Conservation (phyloP, 371 early-diverging fungal species). For the Mortierella sp. region DNA sequence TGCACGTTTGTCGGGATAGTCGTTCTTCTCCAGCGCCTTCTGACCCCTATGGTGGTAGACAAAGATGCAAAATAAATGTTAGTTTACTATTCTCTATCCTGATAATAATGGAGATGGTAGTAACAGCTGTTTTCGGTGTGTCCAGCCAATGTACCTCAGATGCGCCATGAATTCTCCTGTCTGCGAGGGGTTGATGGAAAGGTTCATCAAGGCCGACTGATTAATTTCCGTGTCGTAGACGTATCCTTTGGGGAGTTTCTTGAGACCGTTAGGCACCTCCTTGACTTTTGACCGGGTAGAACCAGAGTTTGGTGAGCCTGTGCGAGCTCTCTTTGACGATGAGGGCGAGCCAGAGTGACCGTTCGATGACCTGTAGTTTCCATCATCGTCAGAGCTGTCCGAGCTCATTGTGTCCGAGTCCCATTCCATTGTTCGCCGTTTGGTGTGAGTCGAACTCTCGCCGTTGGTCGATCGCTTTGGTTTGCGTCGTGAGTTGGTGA, state of each 20-base stretch:
- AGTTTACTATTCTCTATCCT: neutral
- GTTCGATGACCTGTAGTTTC: slow-evolving; percentile 6
- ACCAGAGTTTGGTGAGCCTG: slow-evolving; percentile 32
- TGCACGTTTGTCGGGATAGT: slow-evolving; percentile 43
- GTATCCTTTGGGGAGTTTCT: slow-evolving; percentile 50
- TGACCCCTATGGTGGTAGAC: slow-evolving; percentile 16
- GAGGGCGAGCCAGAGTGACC: neutral
- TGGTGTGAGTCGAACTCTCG: slow-evolving; percentile 16
- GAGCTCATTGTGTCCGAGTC: slow-evolving; percentile 42
- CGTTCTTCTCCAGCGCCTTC: slow-evolving; percentile 31
- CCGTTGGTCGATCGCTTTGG: slow-evolving; percentile 13
- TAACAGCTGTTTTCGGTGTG: too few relatives aligned
- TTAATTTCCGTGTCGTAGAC: slow-evolving; percentile 52
- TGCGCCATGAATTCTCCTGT: slow-evolving; percentile 49
- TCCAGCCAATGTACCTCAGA: slow-evolving; percentile 20
- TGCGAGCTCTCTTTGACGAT: slow-evolving; percentile 35
- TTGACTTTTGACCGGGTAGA: slow-evolving; percentile 13
- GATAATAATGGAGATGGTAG: neutral
- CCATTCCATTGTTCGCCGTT: slow-evolving; percentile 22
- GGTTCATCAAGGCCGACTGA: slow-evolving; percentile 44
- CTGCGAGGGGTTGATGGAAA: slow-evolving; percentile 42
- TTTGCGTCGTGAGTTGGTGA: slow-evolving; percentile 25
- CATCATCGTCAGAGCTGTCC: slow-evolving; percentile 41
- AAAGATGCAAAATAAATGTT: neutral
- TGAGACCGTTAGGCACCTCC: slow-evolving; percentile 48